These are phyloP conservation scores for Seiridium unicorne DNA, from an alignment of 2,329 filamentous ascomycete genomes.

Conservation along the genomic window DNA sequence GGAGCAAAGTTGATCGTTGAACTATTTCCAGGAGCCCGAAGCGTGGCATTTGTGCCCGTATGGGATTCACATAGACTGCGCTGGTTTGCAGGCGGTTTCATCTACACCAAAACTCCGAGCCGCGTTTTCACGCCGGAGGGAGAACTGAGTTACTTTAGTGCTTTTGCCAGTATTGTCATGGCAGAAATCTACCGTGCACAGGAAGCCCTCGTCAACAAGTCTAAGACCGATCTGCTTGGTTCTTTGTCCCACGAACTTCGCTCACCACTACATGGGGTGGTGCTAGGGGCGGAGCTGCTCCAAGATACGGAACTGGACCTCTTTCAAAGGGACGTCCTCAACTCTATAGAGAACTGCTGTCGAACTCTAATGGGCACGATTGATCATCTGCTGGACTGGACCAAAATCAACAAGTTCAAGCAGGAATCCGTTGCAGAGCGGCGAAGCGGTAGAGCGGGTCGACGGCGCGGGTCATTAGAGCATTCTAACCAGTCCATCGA, in stretches of 20 bases:
- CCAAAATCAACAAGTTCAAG: conserved; percentile 48
- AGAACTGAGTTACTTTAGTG: conserved; percentile 48
- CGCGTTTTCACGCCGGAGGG: conserved; percentile 41
- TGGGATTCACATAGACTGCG: conserved; percentile 45
- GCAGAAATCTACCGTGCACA: conserved; percentile 49
- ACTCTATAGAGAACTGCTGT: conserved; percentile 49
- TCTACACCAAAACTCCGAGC: conserved; percentile 41
- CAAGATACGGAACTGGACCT: conserved; percentile 46
- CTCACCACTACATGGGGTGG: conserved; percentile 57
- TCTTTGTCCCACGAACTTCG: conserved; percentile 61
- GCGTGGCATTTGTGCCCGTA: conserved; percentile 45
- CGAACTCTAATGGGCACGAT: conserved; percentile 52
- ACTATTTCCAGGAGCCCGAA: conserved; percentile 42
- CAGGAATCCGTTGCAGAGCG: conserved; percentile 9
- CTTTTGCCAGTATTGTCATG: conserved; percentile 54
- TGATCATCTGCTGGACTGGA: conserved; percentile 52
- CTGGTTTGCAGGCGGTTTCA: conserved; percentile 49
- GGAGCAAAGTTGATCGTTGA: not conserved
- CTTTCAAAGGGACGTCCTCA: conserved; percentile 43
- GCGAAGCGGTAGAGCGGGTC: not conserved
- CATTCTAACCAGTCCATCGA: conserved; percentile 10
- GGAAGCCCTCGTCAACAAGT: conserved; percentile 34
- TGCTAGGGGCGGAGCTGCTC: conserved; percentile 52
- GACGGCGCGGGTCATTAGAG: not conserved
- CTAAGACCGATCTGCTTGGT: conserved; percentile 57